These are phyloP conservation scores for Ophiostoma quercus DNA, from an alignment of 2,329 filamentous ascomycete genomes.

Conservation along the genomic window DNA sequence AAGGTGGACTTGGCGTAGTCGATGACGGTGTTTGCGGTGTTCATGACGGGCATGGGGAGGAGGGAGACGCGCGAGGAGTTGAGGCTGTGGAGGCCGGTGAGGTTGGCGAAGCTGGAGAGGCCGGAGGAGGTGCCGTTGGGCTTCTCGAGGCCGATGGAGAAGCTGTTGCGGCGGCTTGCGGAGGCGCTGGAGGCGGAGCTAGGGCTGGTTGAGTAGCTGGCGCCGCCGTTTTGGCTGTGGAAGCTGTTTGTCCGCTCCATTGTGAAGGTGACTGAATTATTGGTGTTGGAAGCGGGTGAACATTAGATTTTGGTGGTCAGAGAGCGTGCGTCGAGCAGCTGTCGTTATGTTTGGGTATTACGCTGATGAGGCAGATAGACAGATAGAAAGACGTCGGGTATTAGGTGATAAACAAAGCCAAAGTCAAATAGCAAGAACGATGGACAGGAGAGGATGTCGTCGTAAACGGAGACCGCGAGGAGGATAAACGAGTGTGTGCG, in stretches of 20 bases:
- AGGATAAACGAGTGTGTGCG: constrained; percentile 3
- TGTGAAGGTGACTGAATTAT: not conserved
- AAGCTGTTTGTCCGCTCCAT: constrained; percentile 25
- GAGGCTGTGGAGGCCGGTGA: constrained; percentile 22
- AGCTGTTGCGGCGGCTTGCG: constrained; percentile 27
- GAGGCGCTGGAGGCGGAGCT: constrained; percentile 22
- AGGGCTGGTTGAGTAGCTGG: constrained; percentile 23
- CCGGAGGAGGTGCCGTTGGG: constrained; percentile 21
- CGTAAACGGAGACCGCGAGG: constrained; percentile 10
- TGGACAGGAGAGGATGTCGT: not conserved
- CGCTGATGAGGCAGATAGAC: not conserved
- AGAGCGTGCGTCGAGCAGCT: not conserved
- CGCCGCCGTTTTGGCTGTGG: constrained; percentile 19
- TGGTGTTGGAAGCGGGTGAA: constrained; percentile 13
- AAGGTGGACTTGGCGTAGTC: constrained; percentile 25
- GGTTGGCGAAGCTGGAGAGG: constrained; percentile 21
- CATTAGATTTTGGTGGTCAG: constrained; percentile 11
- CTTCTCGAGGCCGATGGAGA: constrained; percentile 26
- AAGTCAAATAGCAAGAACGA: not conserved
- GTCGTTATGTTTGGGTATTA: not conserved
- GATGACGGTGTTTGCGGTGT: constrained; percentile 25
- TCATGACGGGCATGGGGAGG: constrained; percentile 26
- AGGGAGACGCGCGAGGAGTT: constrained; percentile 22
- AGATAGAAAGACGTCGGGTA: not conserved
- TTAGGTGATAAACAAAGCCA: not conserved